Base-by-base conservation (phyloP, 2,329 filamentous ascomycete species). In the Colletotrichum melonis region DNA sequence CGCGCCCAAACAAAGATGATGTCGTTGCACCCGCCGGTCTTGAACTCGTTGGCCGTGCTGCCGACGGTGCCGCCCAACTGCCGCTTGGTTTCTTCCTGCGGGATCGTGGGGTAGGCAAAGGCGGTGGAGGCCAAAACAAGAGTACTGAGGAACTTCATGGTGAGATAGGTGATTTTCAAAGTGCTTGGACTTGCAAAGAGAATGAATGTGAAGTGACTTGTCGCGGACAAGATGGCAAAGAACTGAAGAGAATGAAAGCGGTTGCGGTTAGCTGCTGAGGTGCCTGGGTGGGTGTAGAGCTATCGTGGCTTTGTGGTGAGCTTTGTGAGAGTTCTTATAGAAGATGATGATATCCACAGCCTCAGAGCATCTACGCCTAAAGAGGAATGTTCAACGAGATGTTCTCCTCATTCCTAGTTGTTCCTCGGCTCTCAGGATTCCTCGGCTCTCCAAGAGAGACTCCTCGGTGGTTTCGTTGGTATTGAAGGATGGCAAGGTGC, bases 1-100 rank as follows among this genome's bases (percentile, higher is more conserved):
- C 77, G 76, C 46, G 76, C 77, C 55, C 71, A 78, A 64, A 78
- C 42, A 52, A 78, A 67, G 22, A 76, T 76, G 58, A 77, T 63
- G 24, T 77, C 76, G 22, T 73, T 67, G 70, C 77, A 78, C 30
- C 76, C 77, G 56, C 72, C 62, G 4, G 63, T 57, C 28, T 70
- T 75, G 65, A 77, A 76, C 54, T 78, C 77, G 59, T 76, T 77
- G 57, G 73, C 65, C 4, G 67, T 74, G 26, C 46, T 66, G 3
- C 74, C 69, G 1, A 75, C 74, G 38, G 38, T 42, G 2, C 52
- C 46, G 14, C 66, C 66, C 11, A 69, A 30, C 32, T 69, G 66
- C 1, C 66, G 46, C 66, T 57, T 69, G 49, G 42, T 22, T 49
- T 46, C 26, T 59, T 70, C 69, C 69, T 62, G 52, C 69, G 67